Evolutionary conservation across 495 filamentous ascomycete species (phyloP), one percentile per base, ranked within the genome.

Genomic region (Corynascus novoguineensis): DNA sequence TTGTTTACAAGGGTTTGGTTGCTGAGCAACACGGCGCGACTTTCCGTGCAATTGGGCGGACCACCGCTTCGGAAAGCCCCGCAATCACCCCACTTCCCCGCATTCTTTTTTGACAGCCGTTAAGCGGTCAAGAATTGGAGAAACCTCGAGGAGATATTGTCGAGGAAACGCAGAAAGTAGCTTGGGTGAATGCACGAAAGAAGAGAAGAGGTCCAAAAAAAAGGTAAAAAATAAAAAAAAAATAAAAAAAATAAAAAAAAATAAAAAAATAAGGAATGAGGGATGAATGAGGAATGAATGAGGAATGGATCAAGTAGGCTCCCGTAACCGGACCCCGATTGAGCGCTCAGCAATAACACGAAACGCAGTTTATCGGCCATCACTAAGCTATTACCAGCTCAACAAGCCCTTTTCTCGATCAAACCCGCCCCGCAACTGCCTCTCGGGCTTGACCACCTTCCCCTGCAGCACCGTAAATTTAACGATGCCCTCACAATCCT

Each of bases 401-500:
- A 87, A 82, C 66, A 93, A 40, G 41, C 87, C 86, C 64, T 77
- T 88, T 45, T 70, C 77, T 41, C 93, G 76, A 78, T 98, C 90
- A 74, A 97, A 98, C 7, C 93, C 93, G 28, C 88, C 93, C 32
- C 93, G 72, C 59, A 98, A 62, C 79, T 96, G 91, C 51, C 79
- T 73, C 61, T 82, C 84, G 24, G 89, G 86, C 76, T 97, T 95
- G 35, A 97, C 82, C 17, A 97, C 86, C 77, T 95, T 97, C 6
- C 93, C 95, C 77, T 96, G 84, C 62, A 97, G 64, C 1, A 98
- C 82, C 1, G 95, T 97, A 69, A 85, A 95, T 68, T 83, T 80
- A 38, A 98, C 84, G 50, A 98, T 86, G 53, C 90, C 91, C 79
- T 96, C 93, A 57, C 95, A 96, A 66, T 98, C 90, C 74, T 93